Percentiles rank a stretch among this genome's conserved stretches.
Evolutionary conservation across 169 alveolate genomes (phyloP).

Genomic region (Plasmodium gonderi): DNA sequence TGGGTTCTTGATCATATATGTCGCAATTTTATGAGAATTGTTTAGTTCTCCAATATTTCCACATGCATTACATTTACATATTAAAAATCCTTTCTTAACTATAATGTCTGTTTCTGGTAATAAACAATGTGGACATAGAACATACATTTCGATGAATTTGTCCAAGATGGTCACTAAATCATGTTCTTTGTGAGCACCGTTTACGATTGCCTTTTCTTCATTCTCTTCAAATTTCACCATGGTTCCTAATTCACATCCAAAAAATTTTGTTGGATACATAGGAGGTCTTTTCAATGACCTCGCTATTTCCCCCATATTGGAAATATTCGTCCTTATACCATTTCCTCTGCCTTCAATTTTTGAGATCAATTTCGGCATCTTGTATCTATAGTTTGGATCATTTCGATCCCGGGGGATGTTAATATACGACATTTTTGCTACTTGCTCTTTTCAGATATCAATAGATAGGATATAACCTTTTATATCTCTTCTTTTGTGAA

Average conservation of each 20-base stretch:
- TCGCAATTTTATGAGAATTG: slow-evolving; percentile 96
- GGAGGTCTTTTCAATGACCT: slow-evolving; percentile 93
- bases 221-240: slow-evolving; percentile 95
- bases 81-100: slow-evolving; percentile 91
- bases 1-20: slow-evolving; percentile 95
- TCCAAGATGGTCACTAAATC: slow-evolving; percentile 94
- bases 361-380: slow-evolving; percentile 96
- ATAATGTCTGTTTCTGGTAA: slow-evolving; percentile 97
- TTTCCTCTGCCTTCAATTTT: slow-evolving; percentile 96
- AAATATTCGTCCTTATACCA: slow-evolving; percentile 97
- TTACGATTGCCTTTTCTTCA: slow-evolving; percentile 95
- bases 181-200: slow-evolving; percentile 95
- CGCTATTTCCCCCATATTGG: slow-evolving; percentile 98
- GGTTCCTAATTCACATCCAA: slow-evolving; percentile 96
- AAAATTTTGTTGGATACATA: slow-evolving; percentile 94
- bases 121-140: slow-evolving; percentile 97
- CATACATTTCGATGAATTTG: slow-evolving; percentile 98
- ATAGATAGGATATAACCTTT: too few species aligned
- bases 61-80: slow-evolving; percentile 97
- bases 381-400: slow-evolving; percentile 96
- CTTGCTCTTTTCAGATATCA: background rate
- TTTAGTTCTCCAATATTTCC: slow-evolving; percentile 96
- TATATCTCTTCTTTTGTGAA: background rate
- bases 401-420: slow-evolving; percentile 96
- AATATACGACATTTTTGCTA: slow-evolving; percentile 80